Base-by-base conservation (phyloP, 179 eudicot species). In the Spergularia azorica region DNA sequence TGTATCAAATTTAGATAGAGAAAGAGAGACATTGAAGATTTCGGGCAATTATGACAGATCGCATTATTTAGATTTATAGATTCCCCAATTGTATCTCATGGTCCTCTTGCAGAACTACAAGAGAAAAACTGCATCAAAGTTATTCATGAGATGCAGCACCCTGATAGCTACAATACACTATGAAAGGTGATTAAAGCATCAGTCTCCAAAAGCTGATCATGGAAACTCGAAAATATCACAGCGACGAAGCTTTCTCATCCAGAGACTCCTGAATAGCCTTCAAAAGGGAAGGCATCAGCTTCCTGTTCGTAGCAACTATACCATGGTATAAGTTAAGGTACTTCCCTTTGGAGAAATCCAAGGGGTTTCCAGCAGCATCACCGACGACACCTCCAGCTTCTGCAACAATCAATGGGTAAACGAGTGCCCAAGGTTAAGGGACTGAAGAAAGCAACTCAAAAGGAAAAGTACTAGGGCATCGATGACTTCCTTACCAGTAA, bases 351-450 rank as follows among this genome's bases (percentile, higher is more conserved):
- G 99, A 96, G 82, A 96, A 96, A 85, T 94, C 97, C 77, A 96
- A 85, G 12, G 99, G 94, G 50, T 89, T 94, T 70, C 99, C 99
- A 43, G 84, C 92, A 63, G 98, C 99, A 89, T 96, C 99, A 16
- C 86, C 21, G 1, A 84, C 99, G 8, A 94, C 85, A 65, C 98
- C 99, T 65, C 99, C 99, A 58, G 99, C 99, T 86, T 96, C 99
- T 95, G 89, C 84, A 85, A 83, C 14, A 66, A 41, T 38, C 73
- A 15, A 74, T 63, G 39, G 60, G 58, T 26, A 21, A 1, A 55
- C 36, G 14, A 46, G 54, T 14, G n/a, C 11, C 15, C 17, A 63
- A 20, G 39, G 16, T 63, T 57, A 39, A 73, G 76, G 63, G n/a
- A 21, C 52, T 15, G 14, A 8, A 14, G 54, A 12, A 3, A 43